Percentiles rank a stretch among this genome's conserved stretches.
These are phyloP conservation scores for Cornus controversa DNA, from an alignment of 148 eudicot genomes.

Conservation along the genomic window DNA sequence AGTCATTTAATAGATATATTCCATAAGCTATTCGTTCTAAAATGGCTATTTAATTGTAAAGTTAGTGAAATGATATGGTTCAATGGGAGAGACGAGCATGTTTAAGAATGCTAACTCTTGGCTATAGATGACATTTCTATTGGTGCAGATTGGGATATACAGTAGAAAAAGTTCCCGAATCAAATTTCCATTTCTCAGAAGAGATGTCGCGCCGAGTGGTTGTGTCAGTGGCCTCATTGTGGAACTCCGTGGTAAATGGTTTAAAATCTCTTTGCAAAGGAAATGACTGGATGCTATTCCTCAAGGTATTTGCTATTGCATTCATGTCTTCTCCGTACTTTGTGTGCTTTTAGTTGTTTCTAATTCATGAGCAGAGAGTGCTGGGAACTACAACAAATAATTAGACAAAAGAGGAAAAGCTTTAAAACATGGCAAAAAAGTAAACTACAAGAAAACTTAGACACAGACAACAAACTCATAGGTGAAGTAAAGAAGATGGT, in stretches of 20 bases:
- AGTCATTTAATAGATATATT: not conserved
- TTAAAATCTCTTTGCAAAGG: slow-evolving; percentile 75
- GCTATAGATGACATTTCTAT: slow-evolving; percentile 4
- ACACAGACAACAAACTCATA: too few species aligned
- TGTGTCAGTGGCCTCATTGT: slow-evolving; percentile 48
- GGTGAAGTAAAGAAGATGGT: too few species aligned
- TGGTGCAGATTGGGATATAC: slow-evolving; percentile 71
- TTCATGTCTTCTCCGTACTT: not conserved
- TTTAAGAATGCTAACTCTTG: slow-evolving; percentile 8
- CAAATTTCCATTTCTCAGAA: slow-evolving; percentile 69
- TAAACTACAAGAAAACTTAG: too few species aligned
- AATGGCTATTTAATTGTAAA: slow-evolving; percentile 6
- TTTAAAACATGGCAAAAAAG: too few species aligned
- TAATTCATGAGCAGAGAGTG: not conserved
- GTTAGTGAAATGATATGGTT: not conserved
- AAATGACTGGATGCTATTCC: slow-evolving; percentile 59
- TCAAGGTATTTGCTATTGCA: slow-evolving; percentile 48
- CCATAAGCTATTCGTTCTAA: not conserved
- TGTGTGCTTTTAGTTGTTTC: slow-evolving; percentile 6
- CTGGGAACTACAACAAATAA: not conserved
- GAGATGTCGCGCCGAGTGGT: slow-evolving; percentile 56
- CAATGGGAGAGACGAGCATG: not conserved
- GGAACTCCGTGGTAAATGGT: slow-evolving; percentile 56
- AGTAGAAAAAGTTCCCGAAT: slow-evolving; percentile 68
- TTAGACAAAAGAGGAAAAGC: too few species aligned